Evolutionary conservation across 2,329 filamentous ascomycete species (phyloP), one percentile per base, ranked within the genome.

Genomic region (Aspergillus costaricaensis): DNA sequence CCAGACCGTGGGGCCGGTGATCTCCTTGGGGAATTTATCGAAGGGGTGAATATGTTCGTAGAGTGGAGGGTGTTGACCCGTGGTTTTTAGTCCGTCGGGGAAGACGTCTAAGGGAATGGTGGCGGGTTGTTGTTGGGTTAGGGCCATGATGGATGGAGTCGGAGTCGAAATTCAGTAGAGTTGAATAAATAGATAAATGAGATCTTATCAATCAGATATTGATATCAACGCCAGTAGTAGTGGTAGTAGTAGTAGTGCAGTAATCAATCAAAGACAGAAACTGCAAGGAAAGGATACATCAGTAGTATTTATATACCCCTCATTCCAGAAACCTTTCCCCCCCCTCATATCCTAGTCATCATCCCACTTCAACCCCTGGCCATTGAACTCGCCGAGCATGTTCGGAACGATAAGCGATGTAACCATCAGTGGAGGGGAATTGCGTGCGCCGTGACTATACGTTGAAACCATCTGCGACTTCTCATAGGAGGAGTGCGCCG

Each of bases 1-100:
- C 91, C 91, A 95, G 30, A 91, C 86, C 0, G 90, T 93, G 0
- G 85, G 85, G 10, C 90, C 90, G 0, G 82, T 82, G 72, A 93
- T 91, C 62, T 88, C 77, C 61, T 85, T 85, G 47, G 91, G 91
- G 69, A 93, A 94, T 15, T 83, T 82, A 0, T 83, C 80, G 73
- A 91, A 94, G 0, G 89, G 85, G 52, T 78, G 80, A n/a, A 94
- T 76, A 8, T 82, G 77, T 32, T 87, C 81, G 70, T 88, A 88
- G 36, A 90, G 74, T 1, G 91, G 91, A 23, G 85, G 81, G 67
- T 91, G 88, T 72, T 94, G 91, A 41, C 91, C 91, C 0, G 88
- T 85, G 19, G 87, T 89, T 70, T 85, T 88, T 68, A 88, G 80
- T 9, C 87, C 86, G 68, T 89, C 86, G 9, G 86, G 87, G 72